Evolutionary conservation across 129 eudicot genomes (phyloP).

Genomic region (Pulicaria dysenterica): DNA sequence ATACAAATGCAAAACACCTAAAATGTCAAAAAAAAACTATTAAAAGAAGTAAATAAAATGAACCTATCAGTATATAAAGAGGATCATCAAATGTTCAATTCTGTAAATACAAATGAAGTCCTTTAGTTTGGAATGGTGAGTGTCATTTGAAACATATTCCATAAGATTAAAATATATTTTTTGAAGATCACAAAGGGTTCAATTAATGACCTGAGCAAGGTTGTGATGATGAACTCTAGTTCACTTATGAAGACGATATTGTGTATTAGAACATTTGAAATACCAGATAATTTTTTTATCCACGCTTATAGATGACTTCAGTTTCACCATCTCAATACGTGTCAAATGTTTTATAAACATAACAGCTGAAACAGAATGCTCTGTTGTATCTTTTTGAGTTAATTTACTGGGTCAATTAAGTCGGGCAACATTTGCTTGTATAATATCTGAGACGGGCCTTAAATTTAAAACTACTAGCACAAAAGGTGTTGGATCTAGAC

Average conservation of each 20-base stretch:
- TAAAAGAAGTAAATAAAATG: too few relatives aligned
- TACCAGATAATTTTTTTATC: background rate
- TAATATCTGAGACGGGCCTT: background rate
- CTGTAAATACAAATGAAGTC: background rate
- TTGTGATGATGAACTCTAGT: background rate
- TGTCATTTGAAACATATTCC: background rate
- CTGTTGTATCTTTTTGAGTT: background rate
- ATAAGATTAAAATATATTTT: slow-evolving; percentile 4
- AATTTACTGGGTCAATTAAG: background rate
- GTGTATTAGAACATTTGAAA: slow-evolving; percentile 1
- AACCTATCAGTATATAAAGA: too few relatives aligned
- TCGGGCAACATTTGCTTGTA: background rate
- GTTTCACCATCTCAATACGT: background rate
- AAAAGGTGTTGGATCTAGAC: background rate
- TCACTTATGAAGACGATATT: background rate
- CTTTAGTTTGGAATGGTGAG: background rate
- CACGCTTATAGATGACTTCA: background rate
- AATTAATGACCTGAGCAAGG: background rate
- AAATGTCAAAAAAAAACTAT: too few relatives aligned
- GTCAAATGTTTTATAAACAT: background rate
- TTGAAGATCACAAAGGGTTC: background rate
- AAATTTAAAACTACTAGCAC: background rate
- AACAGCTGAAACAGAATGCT: slow-evolving; percentile 6
- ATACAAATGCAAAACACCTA: too few relatives aligned
- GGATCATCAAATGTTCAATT: background rate